phyloP scores from a whole-genome alignment of 179 eudicot genomes.

The Camellia oleifera region DNA sequence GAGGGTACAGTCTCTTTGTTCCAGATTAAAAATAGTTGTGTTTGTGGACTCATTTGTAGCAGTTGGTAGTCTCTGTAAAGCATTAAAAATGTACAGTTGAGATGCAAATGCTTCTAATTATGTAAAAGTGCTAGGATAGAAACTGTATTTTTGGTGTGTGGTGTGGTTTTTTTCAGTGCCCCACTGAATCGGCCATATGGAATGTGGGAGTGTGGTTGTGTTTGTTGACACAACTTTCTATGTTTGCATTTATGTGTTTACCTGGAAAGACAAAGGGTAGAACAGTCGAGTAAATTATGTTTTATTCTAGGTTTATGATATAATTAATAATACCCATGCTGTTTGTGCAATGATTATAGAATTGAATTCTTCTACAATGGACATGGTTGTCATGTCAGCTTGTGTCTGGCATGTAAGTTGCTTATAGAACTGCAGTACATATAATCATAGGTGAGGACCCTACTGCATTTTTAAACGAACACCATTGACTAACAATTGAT shows the following conservation, averaged over 20 bases:
- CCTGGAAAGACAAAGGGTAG: not conserved
- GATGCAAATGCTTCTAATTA: not conserved
- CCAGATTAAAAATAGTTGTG: not conserved
- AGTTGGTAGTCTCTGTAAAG: constrained; percentile 8
- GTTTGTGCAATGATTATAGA: not conserved
- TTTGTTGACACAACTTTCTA: too few relatives aligned
- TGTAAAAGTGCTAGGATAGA: not conserved
- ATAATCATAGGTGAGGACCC: not conserved
- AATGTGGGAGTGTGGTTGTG: not conserved
- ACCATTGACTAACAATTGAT: not conserved
- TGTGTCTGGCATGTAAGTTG: not conserved
- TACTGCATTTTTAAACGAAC: not conserved
- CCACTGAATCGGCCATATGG: not conserved
- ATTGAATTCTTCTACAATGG: not conserved
- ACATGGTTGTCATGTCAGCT: not conserved
- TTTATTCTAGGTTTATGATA: not conserved
- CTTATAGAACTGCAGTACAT: not conserved
- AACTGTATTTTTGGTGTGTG: not conserved
- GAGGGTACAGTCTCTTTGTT: constrained; percentile 55
- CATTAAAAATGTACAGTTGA: not conserved
- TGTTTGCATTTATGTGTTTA: not conserved
- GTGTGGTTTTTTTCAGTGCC: not conserved
- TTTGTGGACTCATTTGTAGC: constrained; percentile 1
- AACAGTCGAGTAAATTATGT: not conserved
- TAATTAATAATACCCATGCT: not conserved